phyloP scores from a whole-genome alignment of 169 alveolate species.

The Plasmodium gallinaceum region DNA sequence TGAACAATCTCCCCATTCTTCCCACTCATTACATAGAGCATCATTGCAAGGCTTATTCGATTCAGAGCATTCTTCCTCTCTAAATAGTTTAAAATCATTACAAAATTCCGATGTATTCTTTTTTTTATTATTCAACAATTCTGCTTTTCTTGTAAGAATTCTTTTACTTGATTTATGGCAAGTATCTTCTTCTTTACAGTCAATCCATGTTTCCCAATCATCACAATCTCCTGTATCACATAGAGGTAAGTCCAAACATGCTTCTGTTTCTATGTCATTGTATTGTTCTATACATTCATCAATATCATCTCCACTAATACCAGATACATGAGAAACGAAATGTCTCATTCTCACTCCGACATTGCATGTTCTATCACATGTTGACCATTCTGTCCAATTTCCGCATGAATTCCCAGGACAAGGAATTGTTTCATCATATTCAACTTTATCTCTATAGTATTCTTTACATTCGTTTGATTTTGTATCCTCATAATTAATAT shows the following conservation, averaged over 20 bases:
- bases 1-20: slow-evolving; percentile 75
- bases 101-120: slow-evolving; percentile 22
- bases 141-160: slow-evolving; percentile 47
- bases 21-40: slow-evolving; percentile 75
- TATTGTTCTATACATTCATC: slow-evolving; percentile 39
- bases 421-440: slow-evolving; percentile 41
- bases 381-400: slow-evolving; percentile 72
- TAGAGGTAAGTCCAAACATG: slow-evolving; percentile 36
- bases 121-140: slow-evolving; percentile 17
- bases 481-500: not conserved
- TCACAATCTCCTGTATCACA: slow-evolving; percentile 53
- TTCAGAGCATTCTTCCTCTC: slow-evolving; percentile 71
- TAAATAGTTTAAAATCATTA: slow-evolving; percentile 40
- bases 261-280: slow-evolving; percentile 53
- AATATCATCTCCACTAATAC: slow-evolving; percentile 22
- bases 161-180: slow-evolving; percentile 49
- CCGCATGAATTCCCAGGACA: slow-evolving; percentile 56
- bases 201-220: slow-evolving; percentile 74
- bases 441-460: slow-evolving; percentile 36
- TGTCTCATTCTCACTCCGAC: slow-evolving; percentile 54
- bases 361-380: slow-evolving; percentile 61
- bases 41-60: slow-evolving; percentile 30
- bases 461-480: slow-evolving; percentile 17
- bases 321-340: slow-evolving; percentile 30
- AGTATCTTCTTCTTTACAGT: slow-evolving; percentile 24